Conservation (phyloP, 176 grass and related monocot species). For the Metroxylon sagu region DNA sequence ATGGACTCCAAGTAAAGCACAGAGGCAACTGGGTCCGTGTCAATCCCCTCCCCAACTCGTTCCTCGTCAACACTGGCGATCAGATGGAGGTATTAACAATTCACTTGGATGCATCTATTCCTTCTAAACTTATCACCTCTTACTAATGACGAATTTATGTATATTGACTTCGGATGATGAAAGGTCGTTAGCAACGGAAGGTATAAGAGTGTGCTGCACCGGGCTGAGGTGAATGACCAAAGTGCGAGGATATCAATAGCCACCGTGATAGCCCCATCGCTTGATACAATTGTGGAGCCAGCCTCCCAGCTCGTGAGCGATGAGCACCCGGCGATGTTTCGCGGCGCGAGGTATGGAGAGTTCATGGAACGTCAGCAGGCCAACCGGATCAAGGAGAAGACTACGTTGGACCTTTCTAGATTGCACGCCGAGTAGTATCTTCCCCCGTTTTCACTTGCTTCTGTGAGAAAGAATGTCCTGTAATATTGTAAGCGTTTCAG, state of each 20-base stretch:
- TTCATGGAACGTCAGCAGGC: slow-evolving; percentile 64
- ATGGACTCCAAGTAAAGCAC: slow-evolving; percentile 62
- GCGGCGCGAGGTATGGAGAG: slow-evolving; percentile 43
- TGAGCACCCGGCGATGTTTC: slow-evolving; percentile 24
- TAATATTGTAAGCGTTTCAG: too few relatives aligned
- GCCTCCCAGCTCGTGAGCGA: slow-evolving; percentile 27
- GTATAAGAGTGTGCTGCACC: slow-evolving; percentile 55
- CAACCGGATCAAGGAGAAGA: slow-evolving; percentile 36
- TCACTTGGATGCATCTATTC: too few relatives aligned
- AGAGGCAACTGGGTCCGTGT: slow-evolving; percentile 48
- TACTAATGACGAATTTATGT: too few relatives aligned
- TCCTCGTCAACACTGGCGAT: slow-evolving; percentile 66
- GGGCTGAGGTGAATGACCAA: slow-evolving; percentile 35
- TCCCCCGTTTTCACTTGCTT: too few relatives aligned
- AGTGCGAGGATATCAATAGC: slow-evolving; percentile 47
- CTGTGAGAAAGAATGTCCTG: too few relatives aligned
- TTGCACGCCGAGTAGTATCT: slow-evolving; percentile 3
- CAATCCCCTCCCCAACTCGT: slow-evolving; percentile 45
- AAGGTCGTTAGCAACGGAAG: slow-evolving; percentile 80
- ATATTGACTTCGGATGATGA: neutral
- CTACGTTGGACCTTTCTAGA: slow-evolving; percentile 30
- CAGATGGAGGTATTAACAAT: slow-evolving; percentile 54
- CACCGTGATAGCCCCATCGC: slow-evolving; percentile 42
- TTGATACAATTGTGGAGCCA: slow-evolving; percentile 51
- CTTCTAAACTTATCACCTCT: too few relatives aligned